Conservation (phyloP, 164 flowering plant species). For the Protea cynaroides region DNA sequence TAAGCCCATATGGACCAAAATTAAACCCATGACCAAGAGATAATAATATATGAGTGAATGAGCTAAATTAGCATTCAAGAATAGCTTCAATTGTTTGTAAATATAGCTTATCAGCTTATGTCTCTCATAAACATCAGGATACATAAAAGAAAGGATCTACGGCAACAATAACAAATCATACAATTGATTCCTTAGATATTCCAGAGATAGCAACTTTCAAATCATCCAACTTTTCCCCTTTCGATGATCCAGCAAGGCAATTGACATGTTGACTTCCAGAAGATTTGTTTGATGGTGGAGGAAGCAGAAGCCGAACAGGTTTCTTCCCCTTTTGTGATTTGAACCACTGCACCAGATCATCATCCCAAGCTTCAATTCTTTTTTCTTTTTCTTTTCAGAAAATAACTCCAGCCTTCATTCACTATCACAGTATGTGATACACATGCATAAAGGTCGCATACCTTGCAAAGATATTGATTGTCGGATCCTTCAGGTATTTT, state of each 20-base stretch:
- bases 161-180: slow-evolving; percentile 14
- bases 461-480: slow-evolving; percentile 71
- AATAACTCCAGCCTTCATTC: slow-evolving; percentile 8
- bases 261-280: slow-evolving; percentile 33
- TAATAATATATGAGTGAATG: background rate
- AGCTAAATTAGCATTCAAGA: no score
- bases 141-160: background rate
- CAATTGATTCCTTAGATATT: slow-evolving; percentile 45
- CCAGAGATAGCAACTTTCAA: slow-evolving; percentile 64
- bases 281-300: slow-evolving; percentile 28
- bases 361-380: slow-evolving; percentile 1
- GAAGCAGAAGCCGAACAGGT: slow-evolving; percentile 64
- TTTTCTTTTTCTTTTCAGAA: background rate
- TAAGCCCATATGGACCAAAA: slow-evolving; percentile 1
- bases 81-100: background rate
- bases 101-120: no score
- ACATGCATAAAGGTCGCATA: slow-evolving; percentile 18
- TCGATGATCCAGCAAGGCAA: slow-evolving; percentile 27
- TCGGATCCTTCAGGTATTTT: slow-evolving; percentile 68
- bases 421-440: background rate
- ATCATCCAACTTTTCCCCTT: slow-evolving; percentile 48
- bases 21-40: background rate
- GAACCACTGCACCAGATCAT: slow-evolving; percentile 59
- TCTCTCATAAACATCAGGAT: background rate
- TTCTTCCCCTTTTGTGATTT: slow-evolving; percentile 72